Evolutionary conservation across 305 asterid genomes (phyloP).

Genomic region (Euphrasia arctica): DNA sequence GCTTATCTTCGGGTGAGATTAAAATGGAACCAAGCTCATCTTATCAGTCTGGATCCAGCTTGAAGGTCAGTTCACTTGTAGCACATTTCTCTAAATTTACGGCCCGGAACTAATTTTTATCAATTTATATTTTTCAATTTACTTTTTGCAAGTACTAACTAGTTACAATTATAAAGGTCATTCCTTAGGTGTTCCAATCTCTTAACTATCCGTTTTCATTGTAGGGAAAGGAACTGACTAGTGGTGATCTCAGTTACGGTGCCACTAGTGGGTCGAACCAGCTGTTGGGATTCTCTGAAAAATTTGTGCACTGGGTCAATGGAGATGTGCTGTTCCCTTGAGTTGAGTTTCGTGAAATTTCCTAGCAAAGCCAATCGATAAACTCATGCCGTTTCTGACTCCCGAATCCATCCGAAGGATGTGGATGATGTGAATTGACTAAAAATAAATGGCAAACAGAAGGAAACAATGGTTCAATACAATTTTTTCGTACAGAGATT

Average conservation of each 20-base stretch:
- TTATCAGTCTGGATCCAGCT: conserved; percentile 41
- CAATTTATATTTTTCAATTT: not conserved
- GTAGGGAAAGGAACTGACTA: conserved; percentile 51
- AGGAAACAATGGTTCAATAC: conserved; percentile 21
- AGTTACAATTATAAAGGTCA: not conserved
- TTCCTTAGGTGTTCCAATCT: not conserved
- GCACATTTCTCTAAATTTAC: conserved; percentile 3
- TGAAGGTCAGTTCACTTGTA: conserved; percentile 49
- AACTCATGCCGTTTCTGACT: conserved; percentile 18
- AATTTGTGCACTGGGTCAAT: conserved; percentile 66
- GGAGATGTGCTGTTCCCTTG: conserved; percentile 54
- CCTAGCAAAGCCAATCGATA: not conserved
- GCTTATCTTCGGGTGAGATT: conserved; percentile 43
- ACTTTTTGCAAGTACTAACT: not conserved
- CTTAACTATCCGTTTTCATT: not conserved
- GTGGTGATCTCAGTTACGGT: conserved; percentile 32
- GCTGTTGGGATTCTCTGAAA: conserved; percentile 45
- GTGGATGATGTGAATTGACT: conserved; percentile 31
- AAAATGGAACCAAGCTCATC: conserved; percentile 44
- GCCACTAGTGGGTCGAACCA: conserved; percentile 28
- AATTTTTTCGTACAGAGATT: conserved; percentile 36
- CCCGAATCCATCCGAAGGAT: conserved; percentile 62
- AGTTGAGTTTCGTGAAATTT: conserved; percentile 33
- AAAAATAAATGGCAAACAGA: conserved; percentile 28
- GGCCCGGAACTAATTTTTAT: not conserved